A percentile compares a stretch with the other conserved stretches of the same genome.
These are phyloP conservation scores for Chlorencoelia australis DNA, from an alignment of 2,329 filamentous ascomycete species.

Conservation along the genomic window DNA sequence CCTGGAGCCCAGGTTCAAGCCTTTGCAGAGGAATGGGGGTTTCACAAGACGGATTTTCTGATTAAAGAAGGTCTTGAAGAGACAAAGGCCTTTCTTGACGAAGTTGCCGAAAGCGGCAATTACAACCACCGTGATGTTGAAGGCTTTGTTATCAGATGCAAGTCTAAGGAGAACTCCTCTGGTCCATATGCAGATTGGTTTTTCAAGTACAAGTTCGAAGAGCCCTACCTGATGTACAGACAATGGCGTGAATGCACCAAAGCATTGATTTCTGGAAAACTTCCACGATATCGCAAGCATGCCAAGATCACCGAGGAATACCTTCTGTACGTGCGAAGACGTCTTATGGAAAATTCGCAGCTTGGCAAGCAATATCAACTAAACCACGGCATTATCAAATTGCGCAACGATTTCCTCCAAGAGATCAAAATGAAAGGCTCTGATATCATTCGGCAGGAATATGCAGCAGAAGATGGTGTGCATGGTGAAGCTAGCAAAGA, in stretches of 20 bases:
- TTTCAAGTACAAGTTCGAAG: conserved; percentile 99
- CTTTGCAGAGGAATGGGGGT: conserved; percentile 89
- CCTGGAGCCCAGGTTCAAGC: conserved; percentile 72
- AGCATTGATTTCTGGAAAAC: conserved; percentile 64
- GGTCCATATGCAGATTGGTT: conserved; percentile 82
- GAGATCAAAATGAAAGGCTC: conserved; percentile 77
- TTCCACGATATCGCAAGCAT: conserved; percentile 78
- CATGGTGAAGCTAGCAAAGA: conserved; percentile 50
- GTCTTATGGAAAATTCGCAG: conserved; percentile 57
- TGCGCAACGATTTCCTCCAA: conserved; percentile 79
- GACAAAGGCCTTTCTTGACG: conserved; percentile 73
- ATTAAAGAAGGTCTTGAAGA: conserved; percentile 63
- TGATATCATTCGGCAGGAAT: conserved; percentile 74
- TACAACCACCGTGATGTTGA: conserved; percentile 90
- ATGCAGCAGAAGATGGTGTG: conserved; percentile 38
- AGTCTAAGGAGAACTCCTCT: conserved; percentile 39
- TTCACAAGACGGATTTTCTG: conserved; percentile 77
- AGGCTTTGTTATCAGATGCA: conserved; percentile 92
- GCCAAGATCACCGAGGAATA: conserved; percentile 85
- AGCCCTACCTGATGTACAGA: conserved; percentile 96
- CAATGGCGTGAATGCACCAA: conserved; percentile 99
- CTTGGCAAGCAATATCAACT: conserved; percentile 64
- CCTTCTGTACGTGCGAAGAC: conserved; percentile 66
- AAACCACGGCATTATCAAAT: conserved; percentile 90
- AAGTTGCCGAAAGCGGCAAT: conserved; percentile 76